Evolutionary conservation across 371 early-diverging fungal species (phyloP), one percentile per base, ranked within the genome.

Genomic region (Mucor mucedo): DNA sequence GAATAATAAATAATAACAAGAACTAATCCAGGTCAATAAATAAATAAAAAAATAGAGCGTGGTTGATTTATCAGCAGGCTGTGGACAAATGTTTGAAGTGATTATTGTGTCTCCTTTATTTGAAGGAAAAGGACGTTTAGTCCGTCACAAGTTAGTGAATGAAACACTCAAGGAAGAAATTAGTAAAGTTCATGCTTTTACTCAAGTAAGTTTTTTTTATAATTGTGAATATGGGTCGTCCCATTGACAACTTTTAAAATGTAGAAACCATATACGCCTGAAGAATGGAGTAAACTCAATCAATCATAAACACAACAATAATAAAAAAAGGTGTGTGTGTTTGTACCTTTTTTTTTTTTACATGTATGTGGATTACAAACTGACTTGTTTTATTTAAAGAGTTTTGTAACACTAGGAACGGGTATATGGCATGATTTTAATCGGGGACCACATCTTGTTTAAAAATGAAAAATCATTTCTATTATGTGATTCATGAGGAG

Each of bases 61-160:
- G 11, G 66, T 62, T 11, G 88, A 88, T 73, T 84, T 82, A 55
- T 85, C 85, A 16, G 78, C 78, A 38, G 93, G 93, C 38, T 93
- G 93, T 73, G 93, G 93, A 29, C 90, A 91, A 70, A 87, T 84
- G 83, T 92, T 88, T 72, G 89, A 92, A 49, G 89, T 91, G 28
- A 66, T 85, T 35, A 89, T 93, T 41, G 92, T 93, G 2, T 89
- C 90, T 21, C 66, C 82, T 57, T 35, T 78, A 52, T 93, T 93
- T 69, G 87, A 84, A 60, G 91, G 89, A 47, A 90, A 89, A 71
- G 72, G 87, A 11, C 67, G 86, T 14, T 80, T 93, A 13, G 86
- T 87, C 58, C 84, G 90, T 70, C 93, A 93, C 63, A 81, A 87
- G 72, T 70, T 93, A 65, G 93, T 93, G 5, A 93, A 93, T 68